phyloP scores from a whole-genome alignment of 768 basidiomycete genomes.

The Termitomyces eurrhizus region DNA sequence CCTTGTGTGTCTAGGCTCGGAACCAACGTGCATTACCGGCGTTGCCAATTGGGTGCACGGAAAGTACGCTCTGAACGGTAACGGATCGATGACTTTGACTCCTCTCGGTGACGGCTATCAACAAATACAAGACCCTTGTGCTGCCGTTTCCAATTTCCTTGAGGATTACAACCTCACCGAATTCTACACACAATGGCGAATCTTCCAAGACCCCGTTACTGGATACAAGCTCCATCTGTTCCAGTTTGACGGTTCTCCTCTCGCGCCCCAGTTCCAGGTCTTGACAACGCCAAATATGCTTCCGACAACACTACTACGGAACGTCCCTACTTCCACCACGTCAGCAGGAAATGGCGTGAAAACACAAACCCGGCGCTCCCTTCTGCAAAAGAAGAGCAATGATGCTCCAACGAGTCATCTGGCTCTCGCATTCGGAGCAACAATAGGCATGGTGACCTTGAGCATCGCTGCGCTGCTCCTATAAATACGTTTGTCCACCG shows the following conservation, averaged over 20 bases:
- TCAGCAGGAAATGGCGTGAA: conserved; percentile 20
- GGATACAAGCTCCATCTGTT: conserved; percentile 76
- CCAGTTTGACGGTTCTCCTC: conserved; percentile 70
- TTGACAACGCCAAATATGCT: conserved; percentile 84
- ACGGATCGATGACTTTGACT: conserved; percentile 74
- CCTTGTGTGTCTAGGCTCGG: conserved; percentile 46
- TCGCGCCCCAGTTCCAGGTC: conserved; percentile 66
- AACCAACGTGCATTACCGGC: conserved; percentile 87
- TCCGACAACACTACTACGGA: conserved; percentile 66
- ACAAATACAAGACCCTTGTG: conserved; percentile 93
- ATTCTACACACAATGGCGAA: conserved; percentile 60
- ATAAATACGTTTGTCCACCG: conserved; percentile 19
- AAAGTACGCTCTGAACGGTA: conserved; percentile 55
- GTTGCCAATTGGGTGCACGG: conserved; percentile 92
- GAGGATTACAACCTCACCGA: conserved; percentile 79
- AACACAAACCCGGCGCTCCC: conserved; percentile 12
- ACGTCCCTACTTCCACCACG: conserved; percentile 28
- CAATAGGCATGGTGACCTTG: conserved; percentile 25
- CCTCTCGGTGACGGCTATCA: conserved; percentile 89
- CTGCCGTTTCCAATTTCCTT: conserved; percentile 83
- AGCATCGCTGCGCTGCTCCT: conserved; percentile 27
- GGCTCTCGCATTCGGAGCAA: conserved; percentile 22
- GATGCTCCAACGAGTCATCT: conserved; percentile 21
- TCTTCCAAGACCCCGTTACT: conserved; percentile 58
- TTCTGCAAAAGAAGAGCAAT: conserved; percentile 20